Conservation (phyloP, 768 basidiomycete species). For the Naematelia aurantialba region DNA sequence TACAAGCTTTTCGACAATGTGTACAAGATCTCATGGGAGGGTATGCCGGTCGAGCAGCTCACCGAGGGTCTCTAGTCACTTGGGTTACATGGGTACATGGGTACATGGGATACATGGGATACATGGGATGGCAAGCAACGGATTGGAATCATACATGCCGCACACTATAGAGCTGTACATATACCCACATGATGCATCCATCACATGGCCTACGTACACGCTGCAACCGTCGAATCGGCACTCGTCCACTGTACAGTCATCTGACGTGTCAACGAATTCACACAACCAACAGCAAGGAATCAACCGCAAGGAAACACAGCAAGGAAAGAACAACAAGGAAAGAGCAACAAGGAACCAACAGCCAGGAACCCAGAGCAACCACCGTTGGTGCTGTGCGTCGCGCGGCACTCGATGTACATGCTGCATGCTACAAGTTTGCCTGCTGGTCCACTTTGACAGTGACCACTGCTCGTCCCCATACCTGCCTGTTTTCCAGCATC, state of each 20-base stretch:
- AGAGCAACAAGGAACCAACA: too few relatives aligned
- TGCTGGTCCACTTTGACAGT: conserved; percentile 52
- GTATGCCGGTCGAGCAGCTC: conserved; percentile 40
- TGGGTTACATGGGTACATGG: not conserved
- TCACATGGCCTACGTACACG: too few relatives aligned
- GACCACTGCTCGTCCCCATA: conserved; percentile 87
- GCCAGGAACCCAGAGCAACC: too few relatives aligned
- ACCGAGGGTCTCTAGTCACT: conserved; percentile 38
- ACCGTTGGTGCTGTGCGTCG: too few relatives aligned
- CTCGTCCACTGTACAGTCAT: too few relatives aligned
- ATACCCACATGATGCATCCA: not conserved
- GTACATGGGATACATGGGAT: not conserved
- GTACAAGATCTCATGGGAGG: conserved; percentile 49
- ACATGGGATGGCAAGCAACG: not conserved
- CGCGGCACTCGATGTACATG: too few relatives aligned
- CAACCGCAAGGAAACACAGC: too few relatives aligned
- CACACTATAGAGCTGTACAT: not conserved
- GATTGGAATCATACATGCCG: not conserved
- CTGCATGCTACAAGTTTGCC: not conserved
- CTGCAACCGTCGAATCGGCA: too few relatives aligned
- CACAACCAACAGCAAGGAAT: too few relatives aligned
- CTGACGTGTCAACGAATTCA: too few relatives aligned
- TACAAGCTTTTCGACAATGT: conserved; percentile 54
- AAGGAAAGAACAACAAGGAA: too few relatives aligned
- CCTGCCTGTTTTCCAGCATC: conserved; percentile 75